Conservation (phyloP, 2,329 filamentous ascomycete genomes). For the Didymosphaeria variabile region DNA sequence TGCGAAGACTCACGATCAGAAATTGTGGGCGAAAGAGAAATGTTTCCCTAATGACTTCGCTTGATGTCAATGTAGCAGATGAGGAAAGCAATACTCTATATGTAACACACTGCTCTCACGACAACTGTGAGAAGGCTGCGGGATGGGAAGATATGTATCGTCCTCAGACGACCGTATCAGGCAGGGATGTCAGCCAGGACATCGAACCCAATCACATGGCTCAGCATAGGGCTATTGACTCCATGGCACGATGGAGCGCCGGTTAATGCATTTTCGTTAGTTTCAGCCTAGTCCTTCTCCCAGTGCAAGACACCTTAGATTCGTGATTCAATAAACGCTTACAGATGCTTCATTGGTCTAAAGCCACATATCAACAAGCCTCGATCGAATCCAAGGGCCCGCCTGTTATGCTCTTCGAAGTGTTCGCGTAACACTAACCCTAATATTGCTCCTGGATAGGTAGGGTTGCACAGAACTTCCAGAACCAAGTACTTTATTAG, state of each 20-base stretch:
- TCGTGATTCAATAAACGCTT: too few relatives aligned
- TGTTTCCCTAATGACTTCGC: slow-evolving; percentile 64
- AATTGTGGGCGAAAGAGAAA: slow-evolving; percentile 65
- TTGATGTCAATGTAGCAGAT: slow-evolving; percentile 25
- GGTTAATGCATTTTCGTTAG: background rate
- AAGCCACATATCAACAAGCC: too few relatives aligned
- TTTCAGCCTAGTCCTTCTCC: background rate
- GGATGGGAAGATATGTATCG: background rate
- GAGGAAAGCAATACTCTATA: slow-evolving; percentile 6
- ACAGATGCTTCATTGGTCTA: too few relatives aligned
- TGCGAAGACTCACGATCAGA: slow-evolving; percentile 60
- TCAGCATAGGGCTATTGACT: background rate
- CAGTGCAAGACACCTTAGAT: too few relatives aligned
- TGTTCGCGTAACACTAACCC: too few relatives aligned
- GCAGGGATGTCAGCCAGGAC: background rate
- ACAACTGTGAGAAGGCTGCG: background rate
- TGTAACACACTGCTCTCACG: background rate
- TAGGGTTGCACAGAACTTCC: too few relatives aligned
- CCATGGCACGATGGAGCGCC: background rate
- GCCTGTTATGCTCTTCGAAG: too few relatives aligned
- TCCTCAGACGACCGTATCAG: background rate
- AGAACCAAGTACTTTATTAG: too few relatives aligned
- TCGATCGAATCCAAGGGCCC: too few relatives aligned
- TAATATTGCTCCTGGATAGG: too few relatives aligned
- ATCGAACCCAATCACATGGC: background rate